These are phyloP conservation scores for Penicillium riverlandense DNA, from an alignment of 495 filamentous ascomycete genomes.

Conservation along the genomic window DNA sequence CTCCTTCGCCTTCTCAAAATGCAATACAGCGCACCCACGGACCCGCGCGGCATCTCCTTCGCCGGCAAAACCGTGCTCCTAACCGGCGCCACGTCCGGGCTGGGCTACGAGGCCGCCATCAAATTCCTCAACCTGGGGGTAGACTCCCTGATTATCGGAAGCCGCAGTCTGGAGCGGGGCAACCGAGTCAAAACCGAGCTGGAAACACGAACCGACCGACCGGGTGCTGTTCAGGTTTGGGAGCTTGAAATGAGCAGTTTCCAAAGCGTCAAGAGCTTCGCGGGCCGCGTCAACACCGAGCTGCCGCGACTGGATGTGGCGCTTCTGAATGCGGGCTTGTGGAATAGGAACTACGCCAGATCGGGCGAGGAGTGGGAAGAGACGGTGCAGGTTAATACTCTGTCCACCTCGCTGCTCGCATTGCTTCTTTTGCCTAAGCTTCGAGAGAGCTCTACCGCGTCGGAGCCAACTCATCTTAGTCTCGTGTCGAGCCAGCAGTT, in stretches of 20 bases:
- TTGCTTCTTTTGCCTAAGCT: conserved; percentile 48
- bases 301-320: conserved; percentile 32
- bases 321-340: conserved; percentile 40
- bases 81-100: conserved; percentile 48
- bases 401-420: conserved; percentile 50
- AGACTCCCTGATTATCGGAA: conserved; percentile 34
- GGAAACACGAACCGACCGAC: conserved; percentile 33
- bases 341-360: conserved; percentile 25
- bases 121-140: conserved; percentile 39
- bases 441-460: conserved; percentile 12
- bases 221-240: conserved; percentile 42
- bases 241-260: conserved; percentile 48
- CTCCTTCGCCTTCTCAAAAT: conserved; percentile 31
- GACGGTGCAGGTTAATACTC: conserved; percentile 50
- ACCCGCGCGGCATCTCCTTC: conserved; percentile 29
- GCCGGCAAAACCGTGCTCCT: conserved; percentile 46
- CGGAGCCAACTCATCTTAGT: conserved; percentile 26
- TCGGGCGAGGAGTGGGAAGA: conserved; percentile 47
- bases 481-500: conserved; percentile 39
- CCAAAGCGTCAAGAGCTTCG: conserved; percentile 41
- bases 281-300: conserved; percentile 28
- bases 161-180: conserved; percentile 37
- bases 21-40: conserved; percentile 30
- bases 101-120: conserved; percentile 42
- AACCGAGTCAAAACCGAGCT: conserved; percentile 37